These are phyloP conservation scores for Peronospora belbahrii DNA, from an alignment of 352 stramenopile species.

Conservation along the genomic window DNA sequence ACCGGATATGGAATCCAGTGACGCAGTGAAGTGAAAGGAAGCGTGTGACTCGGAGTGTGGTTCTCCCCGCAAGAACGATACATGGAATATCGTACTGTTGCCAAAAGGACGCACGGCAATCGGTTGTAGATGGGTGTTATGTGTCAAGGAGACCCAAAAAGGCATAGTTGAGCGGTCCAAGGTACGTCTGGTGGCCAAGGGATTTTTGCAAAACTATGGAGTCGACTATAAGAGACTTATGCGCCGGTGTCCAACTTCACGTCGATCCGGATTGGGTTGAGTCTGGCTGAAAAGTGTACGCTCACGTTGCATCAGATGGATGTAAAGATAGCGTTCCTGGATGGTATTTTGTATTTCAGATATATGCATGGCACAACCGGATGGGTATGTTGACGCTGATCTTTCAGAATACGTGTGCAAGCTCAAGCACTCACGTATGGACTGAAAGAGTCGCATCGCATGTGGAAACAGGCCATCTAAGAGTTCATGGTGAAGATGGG, in stretches of 20 bases:
- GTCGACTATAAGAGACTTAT: conserved; percentile 15
- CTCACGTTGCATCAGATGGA: too few species aligned
- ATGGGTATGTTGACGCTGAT: too few species aligned
- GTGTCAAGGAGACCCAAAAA: conserved; percentile 1
- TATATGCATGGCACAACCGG: too few species aligned
- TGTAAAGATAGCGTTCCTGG: too few species aligned
- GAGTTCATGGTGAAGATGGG: not conserved
- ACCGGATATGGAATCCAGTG: conserved; percentile 8
- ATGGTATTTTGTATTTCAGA: too few species aligned
- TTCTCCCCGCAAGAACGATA: not conserved
- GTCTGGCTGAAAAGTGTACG: too few species aligned
- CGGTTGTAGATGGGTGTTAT: conserved; percentile 1
- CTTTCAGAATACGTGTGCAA: too few species aligned
- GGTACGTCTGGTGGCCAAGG: conserved; percentile 6
- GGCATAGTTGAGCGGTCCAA: conserved; percentile 5
- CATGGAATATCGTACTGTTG: not conserved
- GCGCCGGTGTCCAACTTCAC: not conserved
- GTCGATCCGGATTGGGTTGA: too few species aligned
- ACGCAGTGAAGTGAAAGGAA: conserved; percentile 13
- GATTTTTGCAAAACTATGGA: conserved; percentile 13
- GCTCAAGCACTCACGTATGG: too few species aligned
- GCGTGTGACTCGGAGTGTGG: not conserved
- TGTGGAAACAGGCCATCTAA: not conserved
- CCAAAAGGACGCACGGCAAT: not conserved
- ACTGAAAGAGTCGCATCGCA: too few species aligned